phyloP scores from a whole-genome alignment of 1,139 yeast genomes.

The Taphrina pruni region DNA sequence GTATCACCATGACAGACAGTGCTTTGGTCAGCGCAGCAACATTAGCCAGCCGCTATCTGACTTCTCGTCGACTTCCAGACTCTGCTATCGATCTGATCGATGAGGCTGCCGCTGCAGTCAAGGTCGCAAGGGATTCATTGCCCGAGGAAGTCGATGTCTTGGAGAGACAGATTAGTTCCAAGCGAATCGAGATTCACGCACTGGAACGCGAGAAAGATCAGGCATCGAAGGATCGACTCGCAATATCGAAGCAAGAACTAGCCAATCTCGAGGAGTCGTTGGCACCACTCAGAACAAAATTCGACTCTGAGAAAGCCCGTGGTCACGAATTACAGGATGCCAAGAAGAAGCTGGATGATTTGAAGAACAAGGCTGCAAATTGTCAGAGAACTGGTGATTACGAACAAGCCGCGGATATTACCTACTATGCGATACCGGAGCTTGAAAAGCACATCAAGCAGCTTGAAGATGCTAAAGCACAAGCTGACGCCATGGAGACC shows the following conservation, averaged over 20 bases:
- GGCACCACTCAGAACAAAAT: conserved; percentile 83
- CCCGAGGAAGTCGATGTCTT: conserved; percentile 94
- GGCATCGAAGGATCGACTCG: conserved; percentile 78
- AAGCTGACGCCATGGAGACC: conserved; percentile 54
- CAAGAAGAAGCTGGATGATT: conserved; percentile 87
- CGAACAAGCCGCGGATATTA: conserved; percentile 90
- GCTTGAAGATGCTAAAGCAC: conserved; percentile 77
- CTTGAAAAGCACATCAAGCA: conserved; percentile 74
- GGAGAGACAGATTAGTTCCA: conserved; percentile 87
- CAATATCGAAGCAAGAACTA: conserved; percentile 74
- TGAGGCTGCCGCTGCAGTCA: conserved; percentile 96
- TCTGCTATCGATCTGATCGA: conserved; percentile 97
- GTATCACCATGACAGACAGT: conserved; percentile 93
- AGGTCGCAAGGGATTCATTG: conserved; percentile 96
- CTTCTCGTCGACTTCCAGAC: conserved; percentile 95
- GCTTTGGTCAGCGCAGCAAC: conserved; percentile 96
- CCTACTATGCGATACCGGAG: conserved; percentile 96
- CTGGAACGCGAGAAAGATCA: conserved; percentile 75
- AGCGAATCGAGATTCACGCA: conserved; percentile 96
- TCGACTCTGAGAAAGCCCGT: conserved; percentile 85
- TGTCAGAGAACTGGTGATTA: conserved; percentile 97
- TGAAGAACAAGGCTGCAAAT: conserved; percentile 89
- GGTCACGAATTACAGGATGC: conserved; percentile 88
- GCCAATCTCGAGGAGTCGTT: conserved; percentile 86
- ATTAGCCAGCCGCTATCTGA: conserved; percentile 89